Base-by-base conservation (phyloP, 2,329 filamentous ascomycete genomes). In the Ophiocordyceps polyrhachis-furcata region DNA sequence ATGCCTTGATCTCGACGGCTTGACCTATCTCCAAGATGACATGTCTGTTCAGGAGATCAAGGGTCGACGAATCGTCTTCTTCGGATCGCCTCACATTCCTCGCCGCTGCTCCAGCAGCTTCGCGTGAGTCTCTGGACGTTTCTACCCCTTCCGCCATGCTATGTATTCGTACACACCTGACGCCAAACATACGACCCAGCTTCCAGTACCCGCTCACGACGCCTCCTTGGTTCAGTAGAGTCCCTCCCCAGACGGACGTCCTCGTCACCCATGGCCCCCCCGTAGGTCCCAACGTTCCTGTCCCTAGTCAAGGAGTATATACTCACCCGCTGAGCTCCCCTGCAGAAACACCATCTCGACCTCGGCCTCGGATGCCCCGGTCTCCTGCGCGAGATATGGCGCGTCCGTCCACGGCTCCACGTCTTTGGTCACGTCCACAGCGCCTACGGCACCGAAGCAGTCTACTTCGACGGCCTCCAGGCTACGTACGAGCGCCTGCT, bases 401-500 rank as follows among this genome's bases (percentile, higher is more conserved):
- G 81, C 32, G 76, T 86, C 12, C 77, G 74, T 49, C 87, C 87
- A 0, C 67, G 67, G 13, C 64, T 93, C 14, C 85, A 93, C 59
- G 72, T 93, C 42, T 93, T 91, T 58, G 87, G 86, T 1, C 87
- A 94, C 60, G 73, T 88, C 21, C 87, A 94, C 63, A 81, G 72
- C 55, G 83, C 76, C 9, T 73, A 81, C 41, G 87, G 86, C 15
- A 67, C 66, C 40, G 77, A 87, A 54, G 61, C 76, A 0, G 70
- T 83, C 11, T 81, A 76, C 61, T 93, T 83, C 70, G 84, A 91
- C 58, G 72, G 77, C 23, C 73, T 76, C 48, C 84, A 93, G 60
- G 64, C 64, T 29, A 72, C 73, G 2, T 87, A 85, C 61, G 84
- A 89, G 61, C 65, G 67, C n/a, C 67, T 85, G 21, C 62, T 73